Percentiles rank a stretch among this genome's conserved stretches.
phyloP scores from a whole-genome alignment of 768 basidiomycete species.

The Lactarius psammicola region DNA sequence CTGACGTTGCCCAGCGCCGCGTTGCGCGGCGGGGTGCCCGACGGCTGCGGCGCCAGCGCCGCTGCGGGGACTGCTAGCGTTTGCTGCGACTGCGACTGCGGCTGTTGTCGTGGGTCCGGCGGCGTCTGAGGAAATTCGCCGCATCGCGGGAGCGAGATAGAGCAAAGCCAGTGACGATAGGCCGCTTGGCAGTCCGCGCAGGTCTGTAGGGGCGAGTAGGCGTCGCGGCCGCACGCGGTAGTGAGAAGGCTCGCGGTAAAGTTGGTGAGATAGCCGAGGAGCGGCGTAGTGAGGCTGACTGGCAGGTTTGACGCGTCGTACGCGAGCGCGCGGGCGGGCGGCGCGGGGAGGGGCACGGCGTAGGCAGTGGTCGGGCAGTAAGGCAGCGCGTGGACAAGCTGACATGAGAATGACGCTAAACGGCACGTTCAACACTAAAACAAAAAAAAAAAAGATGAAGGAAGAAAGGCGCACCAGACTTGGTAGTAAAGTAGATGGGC shows the following conservation, averaged over 20 bases:
- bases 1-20: conserved; percentile 46
- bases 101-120: conserved; percentile 34
- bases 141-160: conserved; percentile 72
- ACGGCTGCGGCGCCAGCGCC: conserved; percentile 46
- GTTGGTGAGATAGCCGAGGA: conserved; percentile 62
- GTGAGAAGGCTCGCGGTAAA: conserved; percentile 72
- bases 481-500: conserved; percentile 72
- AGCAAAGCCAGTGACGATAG: conserved; percentile 79
- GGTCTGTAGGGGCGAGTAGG: conserved; percentile 73
- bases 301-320: conserved; percentile 57
- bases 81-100: conserved; percentile 31
- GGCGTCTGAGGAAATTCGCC: conserved; percentile 48
- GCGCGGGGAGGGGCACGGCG: conserved; percentile 61
- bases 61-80: conserved; percentile 35
- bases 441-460: background rate
- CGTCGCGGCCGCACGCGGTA: conserved; percentile 75
- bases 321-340: conserved; percentile 41
- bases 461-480: conserved; percentile 44
- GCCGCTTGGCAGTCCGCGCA: conserved; percentile 73
- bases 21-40: conserved; percentile 45
- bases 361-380: conserved; percentile 74
- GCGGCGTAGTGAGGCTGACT: conserved; percentile 43
- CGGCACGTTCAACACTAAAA: conserved; percentile 5
- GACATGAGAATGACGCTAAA: conserved; percentile 64
- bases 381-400: conserved; percentile 65